Conservation (phyloP, 306 rosid genomes). For the Ochetophila trinervis region DNA sequence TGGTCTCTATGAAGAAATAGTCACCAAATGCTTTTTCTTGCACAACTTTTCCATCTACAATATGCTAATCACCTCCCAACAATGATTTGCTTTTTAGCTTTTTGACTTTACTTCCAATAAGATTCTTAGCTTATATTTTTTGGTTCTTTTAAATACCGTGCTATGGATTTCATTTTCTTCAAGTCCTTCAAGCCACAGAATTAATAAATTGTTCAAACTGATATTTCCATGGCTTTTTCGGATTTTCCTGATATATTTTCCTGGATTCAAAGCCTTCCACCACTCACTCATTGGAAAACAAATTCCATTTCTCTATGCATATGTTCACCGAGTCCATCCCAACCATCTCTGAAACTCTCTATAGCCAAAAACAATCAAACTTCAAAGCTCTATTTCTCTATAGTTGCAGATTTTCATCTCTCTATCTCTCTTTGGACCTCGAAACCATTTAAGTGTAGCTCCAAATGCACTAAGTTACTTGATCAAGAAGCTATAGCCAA, state of each 20-base stretch:
- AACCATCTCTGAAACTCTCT: conserved; percentile 68
- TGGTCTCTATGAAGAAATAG: too few relatives aligned
- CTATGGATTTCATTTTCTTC: too few relatives aligned
- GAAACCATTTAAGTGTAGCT: conserved; percentile 47
- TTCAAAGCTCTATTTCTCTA: conserved; percentile 39
- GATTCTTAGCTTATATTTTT: too few relatives aligned
- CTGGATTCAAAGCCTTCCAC: conserved; percentile 83
- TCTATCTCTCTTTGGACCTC: conserved; percentile 83
- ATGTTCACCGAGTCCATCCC: conserved; percentile 52
- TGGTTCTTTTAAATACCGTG: too few relatives aligned
- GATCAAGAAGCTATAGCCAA: conserved; percentile 43
- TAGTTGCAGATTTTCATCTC: conserved; percentile 57
- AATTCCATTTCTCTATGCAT: conserved; percentile 41
- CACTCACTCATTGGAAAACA: conserved; percentile 63
- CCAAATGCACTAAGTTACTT: conserved; percentile 21
- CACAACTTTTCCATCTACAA: conserved; percentile 6
- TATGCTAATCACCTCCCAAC: too few relatives aligned
- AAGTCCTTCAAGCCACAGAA: too few relatives aligned
- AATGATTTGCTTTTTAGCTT: too few relatives aligned
- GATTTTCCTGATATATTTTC: conserved; percentile 53
- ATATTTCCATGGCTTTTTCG: conserved; percentile 52
- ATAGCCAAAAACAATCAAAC: conserved; percentile 46
- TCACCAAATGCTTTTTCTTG: conserved; percentile 10
- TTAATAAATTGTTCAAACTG: too few relatives aligned
- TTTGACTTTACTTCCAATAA: too few relatives aligned